Percentiles rank a stretch among this genome's conserved stretches.
Conservation (phyloP, 805 yeast species). For the Zygoascus tannicola region DNA sequence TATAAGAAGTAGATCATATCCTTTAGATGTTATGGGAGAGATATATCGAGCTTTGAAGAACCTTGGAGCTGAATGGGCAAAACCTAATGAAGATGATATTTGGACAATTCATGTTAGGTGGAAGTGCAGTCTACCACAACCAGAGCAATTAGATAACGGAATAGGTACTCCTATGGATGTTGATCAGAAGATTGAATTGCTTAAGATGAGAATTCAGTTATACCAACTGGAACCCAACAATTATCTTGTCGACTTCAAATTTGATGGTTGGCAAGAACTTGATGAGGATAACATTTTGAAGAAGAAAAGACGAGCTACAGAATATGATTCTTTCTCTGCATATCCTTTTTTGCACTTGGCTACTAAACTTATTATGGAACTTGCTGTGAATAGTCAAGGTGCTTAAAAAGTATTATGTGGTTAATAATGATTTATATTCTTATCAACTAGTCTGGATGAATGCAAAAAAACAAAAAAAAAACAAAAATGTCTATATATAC, state of each 20-base stretch:
- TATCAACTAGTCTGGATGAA: too few species aligned
- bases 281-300: conserved; percentile 8
- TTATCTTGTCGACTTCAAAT: conserved; percentile 92
- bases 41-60: conserved; percentile 89
- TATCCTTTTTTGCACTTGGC: conserved; percentile 92
- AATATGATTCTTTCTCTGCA: conserved; percentile 84
- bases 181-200: conserved; percentile 42
- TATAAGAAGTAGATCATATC: conserved; percentile 89
- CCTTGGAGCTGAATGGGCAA: conserved; percentile 95
- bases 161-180: background rate
- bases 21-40: conserved; percentile 97
- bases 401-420: too few species aligned
- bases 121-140: conserved; percentile 43
- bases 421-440: too few species aligned
- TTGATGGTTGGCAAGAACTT: conserved; percentile 87
- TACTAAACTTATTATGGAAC: conserved; percentile 86
- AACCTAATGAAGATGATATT: conserved; percentile 85
- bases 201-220: conserved; percentile 95
- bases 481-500: conserved; percentile 7
- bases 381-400: conserved; percentile 85
- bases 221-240: conserved; percentile 94
- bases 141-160: background rate
- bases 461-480: background rate
- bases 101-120: conserved; percentile 96
- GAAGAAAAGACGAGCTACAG: conserved; percentile 25